Base-by-base conservation (phyloP, 2,329 filamentous ascomycete species). In the Rutstroemia sp. region DNA sequence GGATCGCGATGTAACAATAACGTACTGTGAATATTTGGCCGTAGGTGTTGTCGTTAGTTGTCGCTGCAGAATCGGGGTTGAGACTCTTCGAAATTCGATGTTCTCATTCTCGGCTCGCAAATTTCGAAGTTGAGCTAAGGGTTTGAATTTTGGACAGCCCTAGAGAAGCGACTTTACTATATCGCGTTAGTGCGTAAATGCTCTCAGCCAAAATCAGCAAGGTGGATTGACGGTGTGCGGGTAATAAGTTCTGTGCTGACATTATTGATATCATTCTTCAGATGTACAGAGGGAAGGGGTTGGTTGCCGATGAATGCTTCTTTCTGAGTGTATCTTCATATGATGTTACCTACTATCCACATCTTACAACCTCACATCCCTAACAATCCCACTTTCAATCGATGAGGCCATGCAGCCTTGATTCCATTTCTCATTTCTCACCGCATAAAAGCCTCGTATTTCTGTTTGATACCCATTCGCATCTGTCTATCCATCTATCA, bases 11-110 rank as follows among this genome's bases (percentile, higher is more conserved):
- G 7, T 42, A 19, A 58, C 62, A 65, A 21, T 54, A 52, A 66
- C 74, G 75, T 71, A 81, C 79, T 76, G 76, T 81, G 74, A 74
- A 63, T 60, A 59, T 57, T 55, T 69, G 67, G 65, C 63, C 65
- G 67, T 72, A 74, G 74, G 73, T 76, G 74, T 74, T 74, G 75
- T 75, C 72, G 72, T 71, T 69, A 56, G 64, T 62, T 68, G 63
- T 64, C 65, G 60, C 59, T 54, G 18, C 52, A 54, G 59, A 59
- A 53, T 62, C 58, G 48, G 52, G 49, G 37, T 58, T 49, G 58
- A 52, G 47, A 49, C 58, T 57, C 57, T 27, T 49, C 39, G 34
- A 23, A 45, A 42, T 49, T 49, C 45, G 52, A 45, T 54, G 21
- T 46, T 54, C 34, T 37, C 52, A 54, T 49, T 58, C 52, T 54